Base-by-base conservation (phyloP, 352 stramenopile species). In the Phytophthora colocasiae region DNA sequence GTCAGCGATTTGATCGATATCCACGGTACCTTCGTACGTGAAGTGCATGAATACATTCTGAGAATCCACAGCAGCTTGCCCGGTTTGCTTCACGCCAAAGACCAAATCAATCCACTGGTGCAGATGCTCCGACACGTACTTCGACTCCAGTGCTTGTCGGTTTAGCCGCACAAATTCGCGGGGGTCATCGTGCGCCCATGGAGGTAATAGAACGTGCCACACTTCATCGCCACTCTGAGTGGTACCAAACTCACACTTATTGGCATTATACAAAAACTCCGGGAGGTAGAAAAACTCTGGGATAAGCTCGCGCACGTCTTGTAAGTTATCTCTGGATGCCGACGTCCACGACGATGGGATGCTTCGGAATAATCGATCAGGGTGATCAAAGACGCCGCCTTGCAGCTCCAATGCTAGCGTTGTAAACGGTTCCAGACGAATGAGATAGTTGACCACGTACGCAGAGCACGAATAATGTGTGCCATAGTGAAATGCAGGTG, bases 21-120 rank as follows among this genome's bases (percentile, higher is more conserved):
- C 82, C 0, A 96, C 78, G 0, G 81, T 81, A 6, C 86, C 87
- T 78, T 96, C 87, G 40, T 96, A 96, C 0, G 87, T 93, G 46
- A 96, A 78, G 39, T 92, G 83, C 82, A 93, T 92, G 49, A 96
- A 96, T 9, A 96, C 83, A 77, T 99, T 99, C 58, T 98, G 78
- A 2, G 92, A 91, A 31, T 96, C 84, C 19, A 98, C 89, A 1
- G 97, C 97, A 24, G 90, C 86, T 34, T 82, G 66, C 2, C 97
- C 97, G 22, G 96, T 96, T 73, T 99, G 97, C 55, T 98, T 99
- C 58, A 75, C 90, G 9, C 97, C 98, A 80, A 99, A 99, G 7
- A 99, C 94, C 11, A 99, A 77, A 77, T 99, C 97, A 61, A 99
- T 98, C 97, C 97, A 99, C 58, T 98, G 81, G 50, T 98, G 95